A percentile compares a stretch with the other conserved stretches of the same genome.
phyloP scores from a whole-genome alignment of 306 rosid species.

The Pterocarpus macrocarpus region DNA sequence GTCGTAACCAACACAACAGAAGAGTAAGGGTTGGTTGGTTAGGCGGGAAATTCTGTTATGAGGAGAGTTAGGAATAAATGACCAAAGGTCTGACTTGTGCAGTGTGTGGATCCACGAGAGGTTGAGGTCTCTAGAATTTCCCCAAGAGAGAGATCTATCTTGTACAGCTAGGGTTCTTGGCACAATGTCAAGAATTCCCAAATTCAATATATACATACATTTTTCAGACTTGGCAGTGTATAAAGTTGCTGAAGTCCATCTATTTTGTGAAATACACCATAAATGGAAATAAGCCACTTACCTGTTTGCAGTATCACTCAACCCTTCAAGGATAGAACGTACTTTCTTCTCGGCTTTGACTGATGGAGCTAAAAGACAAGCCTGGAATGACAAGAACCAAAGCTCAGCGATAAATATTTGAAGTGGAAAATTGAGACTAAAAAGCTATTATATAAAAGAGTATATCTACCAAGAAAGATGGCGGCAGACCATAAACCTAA shows the following conservation, averaged over 20 bases:
- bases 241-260: too few relatives aligned
- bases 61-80: too few relatives aligned
- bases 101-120: too few relatives aligned
- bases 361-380: slow-evolving; percentile 85
- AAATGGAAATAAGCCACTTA: slow-evolving; percentile 48
- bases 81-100: too few relatives aligned
- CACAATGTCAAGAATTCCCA: slow-evolving; percentile 21
- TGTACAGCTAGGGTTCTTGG: too few relatives aligned
- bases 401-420: slow-evolving; percentile 34
- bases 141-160: too few relatives aligned
- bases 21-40: too few relatives aligned
- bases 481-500: slow-evolving; percentile 93
- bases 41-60: too few relatives aligned
- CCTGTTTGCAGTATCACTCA: slow-evolving; percentile 84
- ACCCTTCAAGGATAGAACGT: slow-evolving; percentile 83
- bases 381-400: slow-evolving; percentile 58
- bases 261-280: too few relatives aligned
- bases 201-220: neutral
- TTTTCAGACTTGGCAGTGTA: too few relatives aligned
- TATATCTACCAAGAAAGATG: slow-evolving; percentile 79
- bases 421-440: neutral
- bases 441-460: slow-evolving; percentile 38
- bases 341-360: slow-evolving; percentile 85
- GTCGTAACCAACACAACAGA: too few relatives aligned
- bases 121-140: too few relatives aligned